These are phyloP conservation scores for Lactarius evosmus DNA, from an alignment of 768 basidiomycete species.

Conservation along the genomic window DNA sequence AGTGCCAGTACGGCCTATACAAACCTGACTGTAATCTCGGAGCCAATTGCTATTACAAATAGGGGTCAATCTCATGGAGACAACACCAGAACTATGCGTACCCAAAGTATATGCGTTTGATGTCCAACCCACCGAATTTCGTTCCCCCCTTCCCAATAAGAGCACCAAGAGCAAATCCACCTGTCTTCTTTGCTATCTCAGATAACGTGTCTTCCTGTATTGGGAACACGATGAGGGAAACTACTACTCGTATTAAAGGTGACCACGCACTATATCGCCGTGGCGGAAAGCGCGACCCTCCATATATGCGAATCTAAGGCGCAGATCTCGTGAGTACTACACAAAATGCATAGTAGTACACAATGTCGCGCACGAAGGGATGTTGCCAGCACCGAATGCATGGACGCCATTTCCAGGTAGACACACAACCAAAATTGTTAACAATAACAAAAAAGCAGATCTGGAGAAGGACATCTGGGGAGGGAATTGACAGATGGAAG, in stretches of 20 bases:
- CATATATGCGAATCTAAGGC: constrained; percentile 69
- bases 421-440: constrained; percentile 52
- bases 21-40: constrained; percentile 78
- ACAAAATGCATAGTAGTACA: neutral
- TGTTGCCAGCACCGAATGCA: constrained; percentile 84
- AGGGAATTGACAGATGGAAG: neutral
- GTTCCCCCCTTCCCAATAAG: constrained; percentile 52
- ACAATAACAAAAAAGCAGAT: constrained; percentile 38
- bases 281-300: constrained; percentile 85
- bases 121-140: constrained; percentile 77
- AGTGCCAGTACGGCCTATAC: neutral
- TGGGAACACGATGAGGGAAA: constrained; percentile 25
- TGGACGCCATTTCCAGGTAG: constrained; percentile 56
- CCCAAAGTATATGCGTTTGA: constrained; percentile 85
- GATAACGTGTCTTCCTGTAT: constrained; percentile 65
- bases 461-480: constrained; percentile 14
- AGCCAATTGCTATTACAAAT: constrained; percentile 66
- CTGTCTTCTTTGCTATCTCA: constrained; percentile 56
- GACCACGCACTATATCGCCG: constrained; percentile 67
- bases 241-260: constrained; percentile 15
- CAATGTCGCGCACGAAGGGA: constrained; percentile 43
- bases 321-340: neutral
- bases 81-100: constrained; percentile 34
- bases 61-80: constrained; percentile 2
- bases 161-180: constrained; percentile 56